Conservation (phyloP, 2,329 filamentous ascomycete genomes). For the Elsinoe australis region DNA sequence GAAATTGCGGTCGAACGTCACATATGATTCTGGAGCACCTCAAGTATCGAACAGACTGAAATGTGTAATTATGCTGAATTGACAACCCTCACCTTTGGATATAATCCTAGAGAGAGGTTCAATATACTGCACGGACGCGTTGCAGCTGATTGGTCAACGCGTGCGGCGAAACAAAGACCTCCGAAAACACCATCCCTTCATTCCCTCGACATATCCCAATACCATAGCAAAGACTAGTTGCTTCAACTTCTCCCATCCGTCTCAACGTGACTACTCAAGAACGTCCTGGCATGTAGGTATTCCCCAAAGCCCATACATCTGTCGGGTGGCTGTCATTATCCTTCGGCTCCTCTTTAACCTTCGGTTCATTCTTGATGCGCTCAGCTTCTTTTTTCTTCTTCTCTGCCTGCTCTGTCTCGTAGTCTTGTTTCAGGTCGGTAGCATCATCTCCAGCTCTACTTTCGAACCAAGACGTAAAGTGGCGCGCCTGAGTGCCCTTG, state of each 20-base stretch:
- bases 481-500: not conserved
- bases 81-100: not conserved
- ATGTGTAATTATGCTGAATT: not conserved
- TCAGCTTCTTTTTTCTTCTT: not conserved
- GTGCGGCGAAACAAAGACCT: not conserved
- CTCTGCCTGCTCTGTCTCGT: not conserved
- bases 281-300: too few species aligned
- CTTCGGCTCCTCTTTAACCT: not conserved
- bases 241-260: too few species aligned
- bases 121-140: slow-evolving; percentile 13
- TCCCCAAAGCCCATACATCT: slow-evolving; percentile 4
- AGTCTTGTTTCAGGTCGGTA: too few species aligned
- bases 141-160: slow-evolving; percentile 1
- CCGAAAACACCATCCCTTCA: not conserved
- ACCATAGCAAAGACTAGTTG: too few species aligned
- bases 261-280: too few species aligned
- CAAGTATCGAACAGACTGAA: not conserved
- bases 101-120: too few species aligned
- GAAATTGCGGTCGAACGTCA: not conserved
- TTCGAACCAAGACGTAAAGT: not conserved
- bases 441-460: too few species aligned
- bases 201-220: too few species aligned
- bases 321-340: not conserved
- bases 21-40: not conserved
- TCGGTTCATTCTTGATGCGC: not conserved